phyloP scores from a whole-genome alignment of 148 eudicot species.

The Linanthus parryae region DNA sequence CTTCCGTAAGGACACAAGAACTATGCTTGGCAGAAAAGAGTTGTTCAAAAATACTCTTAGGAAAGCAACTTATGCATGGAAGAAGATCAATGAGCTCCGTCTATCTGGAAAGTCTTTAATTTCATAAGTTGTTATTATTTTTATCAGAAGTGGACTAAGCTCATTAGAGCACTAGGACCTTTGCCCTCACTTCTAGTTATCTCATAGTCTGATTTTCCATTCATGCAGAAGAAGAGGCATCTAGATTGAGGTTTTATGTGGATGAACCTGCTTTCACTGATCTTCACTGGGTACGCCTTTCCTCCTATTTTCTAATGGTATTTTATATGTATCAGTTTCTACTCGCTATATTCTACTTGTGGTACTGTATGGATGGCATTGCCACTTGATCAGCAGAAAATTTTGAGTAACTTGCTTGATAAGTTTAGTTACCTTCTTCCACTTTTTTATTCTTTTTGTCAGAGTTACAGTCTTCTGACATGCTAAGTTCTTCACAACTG shows the following conservation, averaged over 20 bases:
- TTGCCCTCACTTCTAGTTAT: not conserved
- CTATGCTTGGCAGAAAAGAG: slow-evolving; percentile 64
- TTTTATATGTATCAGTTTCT: not conserved
- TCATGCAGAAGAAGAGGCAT: slow-evolving; percentile 76
- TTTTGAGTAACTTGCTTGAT: not conserved
- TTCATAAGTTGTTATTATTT: not conserved
- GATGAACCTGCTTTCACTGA: slow-evolving; percentile 90
- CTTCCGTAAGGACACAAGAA: slow-evolving; percentile 62
- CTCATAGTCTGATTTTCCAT: not conserved
- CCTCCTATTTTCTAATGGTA: too few relatives aligned
- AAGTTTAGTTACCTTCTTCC: not conserved
- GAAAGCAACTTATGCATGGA: slow-evolving; percentile 84
- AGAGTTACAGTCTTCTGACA: too few relatives aligned
- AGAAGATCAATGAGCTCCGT: slow-evolving; percentile 64
- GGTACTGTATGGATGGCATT: too few relatives aligned
- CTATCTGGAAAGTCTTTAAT: slow-evolving; percentile 46
- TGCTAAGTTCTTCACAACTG: slow-evolving; percentile 6
- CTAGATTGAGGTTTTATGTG: slow-evolving; percentile 48
- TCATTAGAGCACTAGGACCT: not conserved
- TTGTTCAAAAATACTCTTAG: slow-evolving; percentile 70
- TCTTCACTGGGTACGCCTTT: slow-evolving; percentile 99
- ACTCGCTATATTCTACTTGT: not conserved
- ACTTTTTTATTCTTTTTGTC: not conserved
- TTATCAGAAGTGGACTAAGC: not conserved
- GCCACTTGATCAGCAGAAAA: too few relatives aligned